Evolutionary conservation across 148 eudicot genomes (phyloP).

Genomic region (Heliamphora exappendiculata): DNA sequence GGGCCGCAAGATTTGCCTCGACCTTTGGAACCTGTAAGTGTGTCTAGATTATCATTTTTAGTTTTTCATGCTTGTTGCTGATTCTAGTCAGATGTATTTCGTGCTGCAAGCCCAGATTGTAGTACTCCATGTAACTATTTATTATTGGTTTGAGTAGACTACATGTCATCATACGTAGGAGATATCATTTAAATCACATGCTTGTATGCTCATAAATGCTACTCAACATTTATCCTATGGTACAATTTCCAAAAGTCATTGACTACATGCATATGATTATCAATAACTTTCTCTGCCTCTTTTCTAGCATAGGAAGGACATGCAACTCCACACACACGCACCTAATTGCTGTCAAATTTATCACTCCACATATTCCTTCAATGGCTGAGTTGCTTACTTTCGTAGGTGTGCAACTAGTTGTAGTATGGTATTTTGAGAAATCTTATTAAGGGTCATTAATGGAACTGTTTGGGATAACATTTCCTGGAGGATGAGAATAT

Average conservation of each 20-base stretch:
- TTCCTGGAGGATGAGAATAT: not conserved
- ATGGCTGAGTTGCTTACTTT: not conserved
- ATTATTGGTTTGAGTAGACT: not conserved
- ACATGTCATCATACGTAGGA: not conserved
- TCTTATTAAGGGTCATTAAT: not conserved
- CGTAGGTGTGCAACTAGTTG: not conserved
- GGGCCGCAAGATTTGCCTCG: slow-evolving; percentile 85
- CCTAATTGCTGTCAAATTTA: not conserved
- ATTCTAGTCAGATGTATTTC: not conserved
- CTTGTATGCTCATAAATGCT: not conserved
- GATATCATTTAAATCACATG: too few species aligned
- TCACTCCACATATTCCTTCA: not conserved
- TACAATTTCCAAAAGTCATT: not conserved
- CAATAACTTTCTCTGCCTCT: not conserved
- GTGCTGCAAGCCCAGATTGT: not conserved
- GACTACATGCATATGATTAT: not conserved
- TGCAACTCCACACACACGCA: not conserved
- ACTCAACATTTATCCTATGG: not conserved
- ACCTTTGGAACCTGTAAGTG: slow-evolving; percentile 63
- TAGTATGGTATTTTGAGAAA: not conserved
- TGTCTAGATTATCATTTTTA: slow-evolving; percentile 6
- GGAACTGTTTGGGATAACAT: not conserved
- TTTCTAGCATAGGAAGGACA: not conserved
- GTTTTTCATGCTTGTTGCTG: not conserved
- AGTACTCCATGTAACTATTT: not conserved